Evolutionary conservation across 2,329 filamentous ascomycete genomes (phyloP).

Genomic region (Colletotrichum chlorophyti): DNA sequence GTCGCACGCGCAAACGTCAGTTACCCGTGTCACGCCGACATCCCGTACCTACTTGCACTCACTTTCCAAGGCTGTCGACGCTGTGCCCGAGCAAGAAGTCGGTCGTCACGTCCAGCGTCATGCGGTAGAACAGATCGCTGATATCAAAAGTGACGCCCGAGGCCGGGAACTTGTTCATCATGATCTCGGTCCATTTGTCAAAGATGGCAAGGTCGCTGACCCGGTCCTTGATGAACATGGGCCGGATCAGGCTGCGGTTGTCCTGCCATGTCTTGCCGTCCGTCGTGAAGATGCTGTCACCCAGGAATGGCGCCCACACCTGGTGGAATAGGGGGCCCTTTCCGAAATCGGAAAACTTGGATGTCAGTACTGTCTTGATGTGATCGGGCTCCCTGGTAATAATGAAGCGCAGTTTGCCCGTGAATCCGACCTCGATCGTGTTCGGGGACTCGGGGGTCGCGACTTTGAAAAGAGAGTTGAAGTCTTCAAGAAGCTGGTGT

Average conservation of each 20-base stretch:
- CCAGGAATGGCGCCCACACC: slow-evolving; percentile 54
- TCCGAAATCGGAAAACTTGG: slow-evolving; percentile 62
- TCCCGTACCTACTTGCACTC: background rate
- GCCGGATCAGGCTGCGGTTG: slow-evolving; percentile 58
- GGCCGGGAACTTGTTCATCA: slow-evolving; percentile 64
- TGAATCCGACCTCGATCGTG: slow-evolving; percentile 44
- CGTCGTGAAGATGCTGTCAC: slow-evolving; percentile 62
- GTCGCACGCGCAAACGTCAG: slow-evolving; percentile 31
- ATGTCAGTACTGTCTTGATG: slow-evolving; percentile 49
- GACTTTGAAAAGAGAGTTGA: slow-evolving; percentile 36
- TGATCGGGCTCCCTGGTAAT: slow-evolving; percentile 62
- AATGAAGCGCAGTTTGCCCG: slow-evolving; percentile 44
- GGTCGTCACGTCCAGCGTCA: slow-evolving; percentile 72
- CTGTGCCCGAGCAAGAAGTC: slow-evolving; percentile 72
- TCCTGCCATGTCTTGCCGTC: slow-evolving; percentile 61
- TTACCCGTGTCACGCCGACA: background rate
- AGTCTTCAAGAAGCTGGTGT: slow-evolving; percentile 40
- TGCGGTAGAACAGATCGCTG: slow-evolving; percentile 67
- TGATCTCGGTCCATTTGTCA: slow-evolving; percentile 62
- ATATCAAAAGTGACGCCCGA: slow-evolving; percentile 64
- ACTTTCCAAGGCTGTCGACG: slow-evolving; percentile 53
- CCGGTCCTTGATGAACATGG: slow-evolving; percentile 57
- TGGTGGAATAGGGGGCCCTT: slow-evolving; percentile 51
- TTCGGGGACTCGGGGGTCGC: slow-evolving; percentile 41
- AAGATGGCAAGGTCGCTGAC: slow-evolving; percentile 61